Conservation (phyloP, 1,284 basidiomycete genomes). For the Porodaedalea pini region DNA sequence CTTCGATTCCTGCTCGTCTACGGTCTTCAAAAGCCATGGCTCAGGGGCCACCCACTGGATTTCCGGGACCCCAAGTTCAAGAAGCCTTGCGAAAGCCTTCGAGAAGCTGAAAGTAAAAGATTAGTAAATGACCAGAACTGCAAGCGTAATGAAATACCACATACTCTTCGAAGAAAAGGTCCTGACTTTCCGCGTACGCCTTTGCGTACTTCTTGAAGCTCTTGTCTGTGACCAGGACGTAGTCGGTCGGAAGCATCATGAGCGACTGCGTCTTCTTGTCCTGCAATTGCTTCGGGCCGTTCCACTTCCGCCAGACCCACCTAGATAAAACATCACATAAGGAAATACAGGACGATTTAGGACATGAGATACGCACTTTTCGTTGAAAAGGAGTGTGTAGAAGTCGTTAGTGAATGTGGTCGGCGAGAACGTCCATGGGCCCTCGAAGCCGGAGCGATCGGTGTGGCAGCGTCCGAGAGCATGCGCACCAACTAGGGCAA, state of each 20-base stretch:
- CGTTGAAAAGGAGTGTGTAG: conserved; percentile 84
- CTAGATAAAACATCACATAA: conserved; percentile 29
- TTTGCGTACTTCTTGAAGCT: conserved; percentile 82
- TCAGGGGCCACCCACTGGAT: conserved; percentile 69
- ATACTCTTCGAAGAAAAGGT: conserved; percentile 88
- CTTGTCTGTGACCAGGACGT: conserved; percentile 82
- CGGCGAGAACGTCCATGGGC: conserved; percentile 89
- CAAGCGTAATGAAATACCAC: conserved; percentile 28
- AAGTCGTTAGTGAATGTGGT: conserved; percentile 88
- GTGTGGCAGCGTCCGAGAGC: conserved; percentile 92
- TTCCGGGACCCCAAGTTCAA: conserved; percentile 87
- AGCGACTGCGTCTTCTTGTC: conserved; percentile 86
- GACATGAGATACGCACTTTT: conserved; percentile 54
- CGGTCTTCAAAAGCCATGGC: conserved; percentile 65
- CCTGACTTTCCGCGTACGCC: conserved; percentile 79
- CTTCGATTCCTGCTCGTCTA: conserved; percentile 7
- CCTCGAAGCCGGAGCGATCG: conserved; percentile 82
- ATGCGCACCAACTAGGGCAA: conserved; percentile 92
- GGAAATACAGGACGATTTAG: not conserved
- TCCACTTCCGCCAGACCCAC: conserved; percentile 86
- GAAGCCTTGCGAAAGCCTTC: conserved; percentile 66
- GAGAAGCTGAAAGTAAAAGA: conserved; percentile 56
- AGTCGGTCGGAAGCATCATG: conserved; percentile 96
- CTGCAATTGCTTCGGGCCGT: conserved; percentile 89
- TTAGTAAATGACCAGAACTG: not conserved